Evolutionary conservation across 2,329 filamentous ascomycete species (phyloP), one percentile per base, ranked within the genome.

Genomic region (Aureobasidium sp.): DNA sequence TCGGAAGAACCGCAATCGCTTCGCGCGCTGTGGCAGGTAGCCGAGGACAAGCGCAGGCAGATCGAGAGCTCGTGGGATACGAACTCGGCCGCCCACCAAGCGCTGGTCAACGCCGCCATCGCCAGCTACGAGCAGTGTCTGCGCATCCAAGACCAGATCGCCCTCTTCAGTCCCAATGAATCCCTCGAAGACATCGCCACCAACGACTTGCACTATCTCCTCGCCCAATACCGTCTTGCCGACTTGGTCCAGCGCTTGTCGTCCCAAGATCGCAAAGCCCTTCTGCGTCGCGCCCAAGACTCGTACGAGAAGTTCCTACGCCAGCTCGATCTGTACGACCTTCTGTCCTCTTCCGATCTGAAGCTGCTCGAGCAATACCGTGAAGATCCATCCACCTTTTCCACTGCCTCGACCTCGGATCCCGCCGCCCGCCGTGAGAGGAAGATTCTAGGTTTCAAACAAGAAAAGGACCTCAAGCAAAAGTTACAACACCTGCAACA

Each of bases 111-210:
- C 62, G 74, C 79, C 40, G 83, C 89, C 42, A 84, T 95, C 66
- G 74, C 81, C 64, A 81, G 84, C 57, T 93, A 95, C 74, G 79
- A 88, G 68, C 79, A 88, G 71, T 92, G 89, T 72, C 79, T 87
- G 61, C 78, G 83, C 62, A 82, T 89, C 60, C 84, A 89, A 64
- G 79, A 84, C 65, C 80, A 84, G 62, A 79, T 94, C 27, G 87
- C 89, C 0, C 79, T 99, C 57, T 97, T 97, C 81, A 96, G 90
- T 66, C 80, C 85, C 37, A 99, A 99, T 74, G 94, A 99, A 74
- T 82, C 83, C 0, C 74, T 93, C 40, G 94, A 99, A 63, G 94
- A 99, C 75, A 77, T 96, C 33, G 79, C 89, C 15, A 95, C 93
- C 1, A 80, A 82, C n/a, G 87, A 95, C 69, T 76, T 99, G 33